Evolutionary conservation across 495 filamentous ascomycete genomes (phyloP), one percentile per base, ranked within the genome.

Genomic region (Talaromyces trachyspermus): DNA sequence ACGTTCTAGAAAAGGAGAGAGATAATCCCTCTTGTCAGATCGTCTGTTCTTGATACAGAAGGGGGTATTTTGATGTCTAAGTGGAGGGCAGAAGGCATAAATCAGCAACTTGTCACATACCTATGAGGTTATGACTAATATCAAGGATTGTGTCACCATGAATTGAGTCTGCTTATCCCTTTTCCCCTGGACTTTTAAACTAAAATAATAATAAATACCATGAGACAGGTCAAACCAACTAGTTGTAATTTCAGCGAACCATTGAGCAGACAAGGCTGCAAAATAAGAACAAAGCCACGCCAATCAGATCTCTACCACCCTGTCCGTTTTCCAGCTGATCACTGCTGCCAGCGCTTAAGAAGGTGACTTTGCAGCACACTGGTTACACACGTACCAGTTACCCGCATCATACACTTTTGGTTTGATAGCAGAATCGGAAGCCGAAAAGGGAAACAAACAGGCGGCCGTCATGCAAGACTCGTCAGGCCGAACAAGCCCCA

Each of bases 401-500:
- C 6, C n/a, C n/a, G n/a, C n/a, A n/a, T n/a, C n/a, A 12, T 6
- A 30, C 27, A 30, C 27, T 6, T 30, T 12, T 12, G 6, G 27
- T 6, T 30, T 30, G 27, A 30, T 12, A 12, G 27, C 27, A 30
- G 27, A 30, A 30, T 30, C 27, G 27, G 27, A 12, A 30, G 12
- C 27, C 27, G 27, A 30, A 30, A 30, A 30, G 27, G 6, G 27
- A 12, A 36, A 14, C n/a, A n/a, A n/a, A n/a, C n/a, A n/a, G n/a
- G n/a, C n/a, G 33, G 12, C 5, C 5, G 33, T 36, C 33, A 36
- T 14, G 33, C n/a, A 36, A 15, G 5, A 14, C 33, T 14, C 1
- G 66, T 65, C 49, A 67, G 46, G 9, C 57, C 54, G 1, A 53
- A 48, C 10, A 61, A 41, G 12, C 56, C 63, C 46, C 53, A 61